Evolutionary conservation across 192 early-diverging fungal species (phyloP).

Genomic region (Gorgonomyces haynaldii): DNA sequence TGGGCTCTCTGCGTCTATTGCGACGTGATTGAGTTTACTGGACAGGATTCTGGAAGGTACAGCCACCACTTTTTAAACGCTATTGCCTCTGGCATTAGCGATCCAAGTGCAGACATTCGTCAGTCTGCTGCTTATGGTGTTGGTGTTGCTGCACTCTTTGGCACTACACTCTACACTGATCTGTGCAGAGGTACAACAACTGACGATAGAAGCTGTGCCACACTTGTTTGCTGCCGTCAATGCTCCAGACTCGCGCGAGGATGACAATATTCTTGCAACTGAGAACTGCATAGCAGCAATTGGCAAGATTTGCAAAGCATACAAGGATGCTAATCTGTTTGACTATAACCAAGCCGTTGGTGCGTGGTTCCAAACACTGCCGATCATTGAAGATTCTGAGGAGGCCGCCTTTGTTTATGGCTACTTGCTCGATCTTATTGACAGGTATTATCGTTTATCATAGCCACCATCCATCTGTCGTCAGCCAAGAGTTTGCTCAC

Average conservation of each 20-base stretch:
- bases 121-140: constrained; percentile 93
- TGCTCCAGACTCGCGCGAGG: constrained; percentile 45
- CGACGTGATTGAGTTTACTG: constrained; percentile 86
- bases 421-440: constrained; percentile 62
- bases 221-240: constrained; percentile 64
- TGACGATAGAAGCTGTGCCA: constrained; percentile 49
- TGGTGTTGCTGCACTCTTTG: constrained; percentile 81
- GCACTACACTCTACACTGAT: constrained; percentile 70
- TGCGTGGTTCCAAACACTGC: constrained; percentile 66
- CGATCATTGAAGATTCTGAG: constrained; percentile 78
- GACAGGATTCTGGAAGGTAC: constrained; percentile 55
- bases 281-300: constrained; percentile 91
- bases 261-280: constrained; percentile 73
- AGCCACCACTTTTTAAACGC: constrained; percentile 54
- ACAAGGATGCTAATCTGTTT: constrained; percentile 9
- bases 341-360: constrained; percentile 28
- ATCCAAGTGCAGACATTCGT: constrained; percentile 60
- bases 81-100: constrained; percentile 46
- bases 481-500: constrained; percentile 2
- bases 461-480: constrained; percentile 2
- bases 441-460: constrained; percentile 11
- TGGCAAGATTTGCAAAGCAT: constrained; percentile 57
- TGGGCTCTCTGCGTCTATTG: constrained; percentile 89
- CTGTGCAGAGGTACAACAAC: constrained; percentile 37
- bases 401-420: constrained; percentile 70